Base-by-base conservation (phyloP, 2,329 filamentous ascomycete genomes). In the Fusarium transvaalense region DNA sequence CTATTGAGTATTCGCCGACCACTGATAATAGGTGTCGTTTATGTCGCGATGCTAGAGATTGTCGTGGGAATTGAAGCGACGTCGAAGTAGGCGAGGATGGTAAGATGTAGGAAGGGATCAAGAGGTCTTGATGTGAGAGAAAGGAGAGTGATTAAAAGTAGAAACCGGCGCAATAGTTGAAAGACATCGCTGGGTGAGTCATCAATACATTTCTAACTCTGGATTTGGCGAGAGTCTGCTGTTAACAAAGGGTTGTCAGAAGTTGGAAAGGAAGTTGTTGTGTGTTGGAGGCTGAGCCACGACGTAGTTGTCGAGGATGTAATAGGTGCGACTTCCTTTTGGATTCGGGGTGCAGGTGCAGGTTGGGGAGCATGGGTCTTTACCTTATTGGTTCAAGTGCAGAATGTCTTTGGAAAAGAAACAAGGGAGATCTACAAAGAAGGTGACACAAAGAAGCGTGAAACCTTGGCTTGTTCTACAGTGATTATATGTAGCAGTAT, bases 231-330 rank as follows among this genome's bases (percentile, higher is more conserved):
- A 48, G 29, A 19, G 31, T 45, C 29, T 14, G 41, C 59, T 37
- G 27, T 50, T 38, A 27, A 35, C 23, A 21, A 51, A 43, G 25
- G 32, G 35, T 51, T 41, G 53, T 59, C 34, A 14, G 53, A 64
- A 48, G 58, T 39, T 17, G 21, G 21, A 45, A 53, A 25, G 25
- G 32, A 52, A 21, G 56, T 53, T 61, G 48, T 61, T 29, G 34
- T 34, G 52, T 61, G 48, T 61, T 29, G 34, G 41, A 56, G 54
- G 52, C 39, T 42, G 48, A 59, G 61, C 42, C 56, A 69, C 66
- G 61, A 63, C 53, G 61, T 63, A 66, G 52, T 29, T 46, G 47
- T 54, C 52, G 41, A 25, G 52, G 34, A 52, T 54, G 48, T 69
- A 57, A 66, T 69, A 58, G 66, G 53, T n/a, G 35, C 59, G 35